A percentile compares a stretch with the other conserved stretches of the same genome.
Conservation (phyloP, 768 basidiomycete species). For the Pleurotus ostreatus region DNA sequence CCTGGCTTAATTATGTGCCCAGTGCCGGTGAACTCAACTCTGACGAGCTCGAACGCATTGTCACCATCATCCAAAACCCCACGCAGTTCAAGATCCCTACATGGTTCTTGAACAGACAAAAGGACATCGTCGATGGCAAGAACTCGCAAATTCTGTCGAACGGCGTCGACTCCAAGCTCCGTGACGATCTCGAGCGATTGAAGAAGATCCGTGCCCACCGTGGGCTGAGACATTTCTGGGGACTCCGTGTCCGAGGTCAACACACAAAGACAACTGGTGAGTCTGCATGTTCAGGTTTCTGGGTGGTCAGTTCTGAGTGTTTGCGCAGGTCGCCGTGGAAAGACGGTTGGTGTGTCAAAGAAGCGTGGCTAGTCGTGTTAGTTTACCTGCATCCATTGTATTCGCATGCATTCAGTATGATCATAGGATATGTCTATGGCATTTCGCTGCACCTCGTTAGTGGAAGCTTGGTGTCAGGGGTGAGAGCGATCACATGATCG, state of each 20-base stretch:
- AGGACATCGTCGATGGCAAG: slow-evolving; percentile 97
- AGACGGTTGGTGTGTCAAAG: slow-evolving; percentile 96
- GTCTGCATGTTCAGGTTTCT: slow-evolving; percentile 17
- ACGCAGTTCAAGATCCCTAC: slow-evolving; percentile 99
- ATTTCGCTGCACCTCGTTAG: background rate
- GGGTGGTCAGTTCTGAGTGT: background rate
- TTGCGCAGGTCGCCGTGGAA: slow-evolving; percentile 79
- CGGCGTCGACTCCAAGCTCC: slow-evolving; percentile 94
- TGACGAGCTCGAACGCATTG: slow-evolving; percentile 97
- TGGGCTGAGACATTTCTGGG: slow-evolving; percentile 91
- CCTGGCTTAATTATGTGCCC: slow-evolving; percentile 11
- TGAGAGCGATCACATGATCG: background rate
- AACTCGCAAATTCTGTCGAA: slow-evolving; percentile 95
- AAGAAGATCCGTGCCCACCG: slow-evolving; percentile 99
- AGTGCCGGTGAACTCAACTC: slow-evolving; percentile 99
- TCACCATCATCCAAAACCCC: slow-evolving; percentile 99
- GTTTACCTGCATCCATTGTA: slow-evolving; percentile 1
- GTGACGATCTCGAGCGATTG: slow-evolving; percentile 95
- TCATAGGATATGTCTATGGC: background rate
- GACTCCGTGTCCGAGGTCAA: slow-evolving; percentile 93
- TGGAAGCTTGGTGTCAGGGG: background rate
- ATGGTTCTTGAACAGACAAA: slow-evolving; percentile 99
- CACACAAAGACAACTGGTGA: slow-evolving; percentile 98
- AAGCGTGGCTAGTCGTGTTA: slow-evolving; percentile 53
- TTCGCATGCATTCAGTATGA: too few species aligned